These are phyloP conservation scores for Colletotrichum sp. DNA, from an alignment of 2,329 filamentous ascomycete genomes.

Conservation along the genomic window DNA sequence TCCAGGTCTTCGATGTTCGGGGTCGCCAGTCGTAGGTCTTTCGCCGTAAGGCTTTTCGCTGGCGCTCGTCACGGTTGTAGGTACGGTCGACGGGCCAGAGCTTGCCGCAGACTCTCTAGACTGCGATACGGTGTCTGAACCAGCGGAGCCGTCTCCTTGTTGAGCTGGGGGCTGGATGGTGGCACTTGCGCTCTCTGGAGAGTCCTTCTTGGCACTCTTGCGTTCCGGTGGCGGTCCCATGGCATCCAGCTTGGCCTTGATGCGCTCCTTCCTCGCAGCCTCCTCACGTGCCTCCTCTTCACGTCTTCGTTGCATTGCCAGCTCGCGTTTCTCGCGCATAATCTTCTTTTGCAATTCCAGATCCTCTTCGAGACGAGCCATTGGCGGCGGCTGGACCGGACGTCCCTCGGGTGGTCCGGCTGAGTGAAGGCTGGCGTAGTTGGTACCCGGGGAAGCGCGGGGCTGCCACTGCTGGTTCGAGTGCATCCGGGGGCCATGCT, in stretches of 20 bases:
- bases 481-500: conserved; percentile 31
- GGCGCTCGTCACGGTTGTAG: neutral
- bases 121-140: conserved; percentile 4
- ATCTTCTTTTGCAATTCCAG: conserved; percentile 70
- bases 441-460: conserved; percentile 47
- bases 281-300: conserved; percentile 76
- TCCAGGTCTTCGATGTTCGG: conserved; percentile 20
- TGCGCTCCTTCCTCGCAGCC: conserved; percentile 72
- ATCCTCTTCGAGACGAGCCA: conserved; percentile 54
- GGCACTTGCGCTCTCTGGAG: conserved; percentile 48
- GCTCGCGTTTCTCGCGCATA: conserved; percentile 74
- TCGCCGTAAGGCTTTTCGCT: conserved; percentile 7
- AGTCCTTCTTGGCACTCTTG: conserved; percentile 60
- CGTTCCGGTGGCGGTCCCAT: conserved; percentile 69
- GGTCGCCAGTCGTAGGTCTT: neutral
- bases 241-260: conserved; percentile 74
- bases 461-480: conserved; percentile 22
- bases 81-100: neutral
- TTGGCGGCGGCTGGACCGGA: conserved; percentile 32
- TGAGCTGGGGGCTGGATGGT: conserved; percentile 26
- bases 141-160: conserved; percentile 19
- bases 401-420: conserved; percentile 29
- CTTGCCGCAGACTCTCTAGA: neutral
- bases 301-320: conserved; percentile 69
- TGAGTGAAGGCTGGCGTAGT: conserved; percentile 44